Evolutionary conservation across 352 stramenopile species (phyloP).

Genomic region (Phytophthora sojae): DNA sequence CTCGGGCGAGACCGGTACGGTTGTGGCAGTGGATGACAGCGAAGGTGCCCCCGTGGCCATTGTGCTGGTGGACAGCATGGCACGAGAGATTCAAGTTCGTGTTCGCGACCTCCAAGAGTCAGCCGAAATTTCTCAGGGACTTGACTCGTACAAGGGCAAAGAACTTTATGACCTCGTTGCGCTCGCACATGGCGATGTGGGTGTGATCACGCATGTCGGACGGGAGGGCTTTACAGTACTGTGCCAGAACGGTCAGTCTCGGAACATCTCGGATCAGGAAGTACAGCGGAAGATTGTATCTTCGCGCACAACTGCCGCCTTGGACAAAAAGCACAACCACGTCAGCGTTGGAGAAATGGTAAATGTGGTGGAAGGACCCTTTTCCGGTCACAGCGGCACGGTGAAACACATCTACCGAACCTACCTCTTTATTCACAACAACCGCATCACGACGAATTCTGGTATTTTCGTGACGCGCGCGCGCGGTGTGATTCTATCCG

Average conservation of each 20-base stretch:
- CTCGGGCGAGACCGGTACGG: constrained; percentile 89
- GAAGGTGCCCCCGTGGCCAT: constrained; percentile 87
- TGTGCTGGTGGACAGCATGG: constrained; percentile 90
- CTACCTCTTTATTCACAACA: constrained; percentile 92
- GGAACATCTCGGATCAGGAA: constrained; percentile 89
- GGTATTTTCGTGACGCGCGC: constrained; percentile 91
- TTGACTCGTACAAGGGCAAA: constrained; percentile 92
- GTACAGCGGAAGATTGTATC: constrained; percentile 91
- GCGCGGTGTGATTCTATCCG: constrained; percentile 82
- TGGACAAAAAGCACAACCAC: constrained; percentile 92
- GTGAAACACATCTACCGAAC: constrained; percentile 93
- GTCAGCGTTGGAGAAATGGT: constrained; percentile 92
- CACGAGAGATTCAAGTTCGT: constrained; percentile 91
- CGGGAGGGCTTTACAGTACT: constrained; percentile 89
- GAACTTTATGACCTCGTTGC: constrained; percentile 91
- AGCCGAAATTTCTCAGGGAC: constrained; percentile 87
- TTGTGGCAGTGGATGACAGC: constrained; percentile 88
- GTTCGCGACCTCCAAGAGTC: constrained; percentile 92
- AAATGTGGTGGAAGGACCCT: constrained; percentile 87
- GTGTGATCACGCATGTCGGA: constrained; percentile 92
- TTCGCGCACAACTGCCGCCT: constrained; percentile 74
- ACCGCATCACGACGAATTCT: constrained; percentile 89
- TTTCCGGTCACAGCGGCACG: constrained; percentile 86
- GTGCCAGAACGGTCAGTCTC: constrained; percentile 85
- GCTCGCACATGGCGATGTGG: constrained; percentile 87